Evolutionary conservation across 192 early-diverging fungal genomes (phyloP).

Genomic region (Backusella morwellensis): DNA sequence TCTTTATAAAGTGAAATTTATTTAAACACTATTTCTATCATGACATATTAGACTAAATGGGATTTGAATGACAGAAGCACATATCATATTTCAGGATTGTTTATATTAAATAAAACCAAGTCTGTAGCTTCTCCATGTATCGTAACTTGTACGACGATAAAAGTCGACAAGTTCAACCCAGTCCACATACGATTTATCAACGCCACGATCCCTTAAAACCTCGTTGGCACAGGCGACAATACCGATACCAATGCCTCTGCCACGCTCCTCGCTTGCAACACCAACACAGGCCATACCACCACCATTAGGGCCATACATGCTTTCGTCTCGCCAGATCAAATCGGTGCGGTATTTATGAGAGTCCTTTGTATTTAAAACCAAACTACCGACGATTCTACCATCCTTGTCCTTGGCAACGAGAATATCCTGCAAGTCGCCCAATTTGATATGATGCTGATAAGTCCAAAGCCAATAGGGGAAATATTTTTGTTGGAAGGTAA

Average conservation of each 20-base stretch:
- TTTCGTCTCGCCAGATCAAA: slow-evolving; percentile 28
- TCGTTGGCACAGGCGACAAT: slow-evolving; percentile 37
- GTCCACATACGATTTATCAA: slow-evolving; percentile 35
- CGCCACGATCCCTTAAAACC: slow-evolving; percentile 26
- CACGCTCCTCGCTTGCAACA: slow-evolving; percentile 31
- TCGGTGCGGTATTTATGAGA: slow-evolving; percentile 30
- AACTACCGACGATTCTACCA: slow-evolving; percentile 27
- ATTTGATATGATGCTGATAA: slow-evolving; percentile 32
- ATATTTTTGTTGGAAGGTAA: slow-evolving; percentile 28
- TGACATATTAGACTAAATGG: too few relatives aligned
- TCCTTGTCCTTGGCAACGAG: slow-evolving; percentile 26
- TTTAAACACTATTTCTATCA: neutral
- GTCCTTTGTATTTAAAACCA: slow-evolving; percentile 16
- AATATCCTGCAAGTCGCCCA: slow-evolving; percentile 38
- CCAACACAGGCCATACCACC: slow-evolving; percentile 44
- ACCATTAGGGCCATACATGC: slow-evolving; percentile 24
- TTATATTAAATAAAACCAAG: neutral
- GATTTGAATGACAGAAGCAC: neutral
- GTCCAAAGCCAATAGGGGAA: slow-evolving; percentile 36
- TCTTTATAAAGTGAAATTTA: neutral
- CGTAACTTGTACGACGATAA: slow-evolving; percentile 26
- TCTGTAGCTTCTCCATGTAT: slow-evolving; percentile 22
- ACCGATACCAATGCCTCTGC: slow-evolving; percentile 34
- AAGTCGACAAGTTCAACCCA: slow-evolving; percentile 38
- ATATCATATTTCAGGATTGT: neutral